phyloP scores from a whole-genome alignment of 1,284 basidiomycete species.

The Cutaneotrichosporon daszewskae region DNA sequence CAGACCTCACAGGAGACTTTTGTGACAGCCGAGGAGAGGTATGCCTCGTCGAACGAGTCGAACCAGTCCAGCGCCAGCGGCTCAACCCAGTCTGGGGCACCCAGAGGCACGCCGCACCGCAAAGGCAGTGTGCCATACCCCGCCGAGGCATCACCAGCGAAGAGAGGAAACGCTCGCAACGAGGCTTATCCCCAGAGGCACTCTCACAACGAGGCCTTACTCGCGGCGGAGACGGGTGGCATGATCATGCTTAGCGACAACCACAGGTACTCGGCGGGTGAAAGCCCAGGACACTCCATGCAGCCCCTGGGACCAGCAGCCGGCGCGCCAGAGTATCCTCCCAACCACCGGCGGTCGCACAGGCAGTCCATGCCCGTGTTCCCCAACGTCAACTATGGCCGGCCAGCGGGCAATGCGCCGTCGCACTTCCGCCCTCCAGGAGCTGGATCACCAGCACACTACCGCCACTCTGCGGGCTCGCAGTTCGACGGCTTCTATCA shows the following conservation, averaged over 20 bases:
- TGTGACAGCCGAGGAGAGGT: not conserved
- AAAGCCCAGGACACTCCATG: not conserved
- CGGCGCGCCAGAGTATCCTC: not conserved
- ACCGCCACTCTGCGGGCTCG: too few species aligned
- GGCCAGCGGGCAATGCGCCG: too few species aligned
- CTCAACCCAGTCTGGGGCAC: not conserved
- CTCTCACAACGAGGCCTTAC: constrained; percentile 31
- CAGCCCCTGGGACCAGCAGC: not conserved
- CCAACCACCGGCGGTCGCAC: not conserved
- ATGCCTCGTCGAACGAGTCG: not conserved
- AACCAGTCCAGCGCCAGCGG: not conserved
- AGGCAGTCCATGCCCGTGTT: too few species aligned
- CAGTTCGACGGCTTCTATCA: too few species aligned
- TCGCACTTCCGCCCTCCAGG: too few species aligned
- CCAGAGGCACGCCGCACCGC: constrained; percentile 1
- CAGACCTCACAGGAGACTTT: constrained; percentile 4
- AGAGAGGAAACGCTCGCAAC: not conserved
- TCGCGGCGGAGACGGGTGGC: constrained; percentile 33
- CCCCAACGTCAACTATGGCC: too few species aligned
- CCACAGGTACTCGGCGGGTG: constrained; percentile 5
- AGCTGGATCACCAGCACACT: too few species aligned
- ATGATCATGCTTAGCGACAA: constrained; percentile 18
- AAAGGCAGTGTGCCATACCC: too few species aligned
- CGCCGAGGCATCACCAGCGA: constrained; percentile 4
- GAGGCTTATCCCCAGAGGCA: constrained; percentile 10